These are phyloP conservation scores for Aspergillus nanangensis DNA, from an alignment of 495 filamentous ascomycete species.

Conservation along the genomic window DNA sequence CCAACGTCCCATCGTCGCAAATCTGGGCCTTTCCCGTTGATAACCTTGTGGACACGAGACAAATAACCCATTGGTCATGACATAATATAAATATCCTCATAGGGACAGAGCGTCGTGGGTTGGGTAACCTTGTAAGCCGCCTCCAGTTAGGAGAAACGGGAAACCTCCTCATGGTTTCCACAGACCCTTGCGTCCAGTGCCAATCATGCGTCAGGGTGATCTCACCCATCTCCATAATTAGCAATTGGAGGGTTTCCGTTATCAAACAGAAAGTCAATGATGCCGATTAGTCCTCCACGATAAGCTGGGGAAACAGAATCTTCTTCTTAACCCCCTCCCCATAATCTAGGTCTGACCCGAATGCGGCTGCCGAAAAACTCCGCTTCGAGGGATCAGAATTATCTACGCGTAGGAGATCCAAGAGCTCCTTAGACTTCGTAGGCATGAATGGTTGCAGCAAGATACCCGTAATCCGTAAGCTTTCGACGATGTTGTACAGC, in stretches of 20 bases:
- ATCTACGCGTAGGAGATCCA: conserved; percentile 76
- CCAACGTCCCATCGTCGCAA: conserved; percentile 9
- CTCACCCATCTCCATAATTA: too few species aligned
- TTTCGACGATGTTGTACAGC: conserved; percentile 70
- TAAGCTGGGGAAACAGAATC: conserved; percentile 53
- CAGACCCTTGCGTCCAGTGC: conserved; percentile 5
- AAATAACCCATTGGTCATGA: conserved; percentile 19
- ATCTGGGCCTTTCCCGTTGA: conserved; percentile 26
- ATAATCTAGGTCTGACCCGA: conserved; percentile 62
- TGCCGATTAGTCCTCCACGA: conserved; percentile 37
- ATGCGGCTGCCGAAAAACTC: conserved; percentile 52
- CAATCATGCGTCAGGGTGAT: too few species aligned
- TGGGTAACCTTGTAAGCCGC: conserved; percentile 13
- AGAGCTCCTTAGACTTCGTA: conserved; percentile 63
- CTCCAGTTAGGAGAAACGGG: conserved; percentile 11
- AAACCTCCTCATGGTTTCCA: conserved; percentile 5
- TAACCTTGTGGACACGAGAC: conserved; percentile 28
- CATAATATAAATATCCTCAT: conserved; percentile 13
- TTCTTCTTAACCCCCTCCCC: conserved; percentile 51
- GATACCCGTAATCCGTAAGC: conserved; percentile 76
- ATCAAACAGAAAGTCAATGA: conserved; percentile 3
- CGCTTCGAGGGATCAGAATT: conserved; percentile 35
- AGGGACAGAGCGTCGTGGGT: conserved; percentile 5
- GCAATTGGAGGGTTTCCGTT: background rate
- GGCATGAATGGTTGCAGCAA: conserved; percentile 91